Evolutionary conservation across 2,329 filamentous ascomycete species (phyloP).

Genomic region (Cytospora leucostoma): DNA sequence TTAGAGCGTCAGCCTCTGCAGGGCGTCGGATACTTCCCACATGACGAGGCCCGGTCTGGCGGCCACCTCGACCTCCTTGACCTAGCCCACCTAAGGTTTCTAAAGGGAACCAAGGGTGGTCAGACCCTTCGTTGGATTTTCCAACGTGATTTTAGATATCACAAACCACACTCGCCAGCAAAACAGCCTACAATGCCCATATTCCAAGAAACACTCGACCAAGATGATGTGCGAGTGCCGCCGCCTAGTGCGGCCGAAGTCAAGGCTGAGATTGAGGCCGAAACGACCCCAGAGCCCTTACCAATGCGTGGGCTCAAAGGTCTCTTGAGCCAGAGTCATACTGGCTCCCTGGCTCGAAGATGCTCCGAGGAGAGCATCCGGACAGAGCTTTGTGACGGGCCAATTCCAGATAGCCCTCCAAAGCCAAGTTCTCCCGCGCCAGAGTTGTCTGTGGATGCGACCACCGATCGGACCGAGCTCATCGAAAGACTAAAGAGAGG

Average conservation of each 20-base stretch:
- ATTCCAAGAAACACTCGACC: slow-evolving; percentile 23
- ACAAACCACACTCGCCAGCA: background rate
- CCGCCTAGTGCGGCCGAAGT: background rate
- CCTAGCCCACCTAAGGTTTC: slow-evolving; percentile 27
- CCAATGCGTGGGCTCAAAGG: slow-evolving; percentile 1
- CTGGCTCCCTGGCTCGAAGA: slow-evolving; percentile 36
- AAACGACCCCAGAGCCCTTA: slow-evolving; percentile 2
- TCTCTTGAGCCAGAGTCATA: slow-evolving; percentile 4
- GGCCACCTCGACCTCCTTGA: slow-evolving; percentile 3
- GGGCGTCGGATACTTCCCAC: slow-evolving; percentile 11
- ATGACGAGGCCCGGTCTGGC: slow-evolving; percentile 21
- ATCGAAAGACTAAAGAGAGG: slow-evolving; percentile 83
- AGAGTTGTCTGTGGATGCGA: slow-evolving; percentile 35
- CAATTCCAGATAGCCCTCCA: slow-evolving; percentile 47
- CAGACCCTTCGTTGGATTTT: background rate
- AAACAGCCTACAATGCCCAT: slow-evolving; percentile 24
- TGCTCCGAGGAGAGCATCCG: slow-evolving; percentile 62
- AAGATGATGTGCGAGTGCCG: slow-evolving; percentile 20
- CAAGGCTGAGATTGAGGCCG: slow-evolving; percentile 16
- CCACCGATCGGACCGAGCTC: slow-evolving; percentile 70
- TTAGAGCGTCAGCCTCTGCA: slow-evolving; percentile 14
- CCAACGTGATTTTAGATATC: background rate
- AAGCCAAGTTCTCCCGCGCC: slow-evolving; percentile 37
- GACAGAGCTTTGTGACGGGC: slow-evolving; percentile 63
- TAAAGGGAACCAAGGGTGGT: slow-evolving; percentile 28